Evolutionary conservation across 176 grass and related monocot species (phyloP), one percentile per base, ranked within the genome.

Genomic region (Chloris gayana): DNA sequence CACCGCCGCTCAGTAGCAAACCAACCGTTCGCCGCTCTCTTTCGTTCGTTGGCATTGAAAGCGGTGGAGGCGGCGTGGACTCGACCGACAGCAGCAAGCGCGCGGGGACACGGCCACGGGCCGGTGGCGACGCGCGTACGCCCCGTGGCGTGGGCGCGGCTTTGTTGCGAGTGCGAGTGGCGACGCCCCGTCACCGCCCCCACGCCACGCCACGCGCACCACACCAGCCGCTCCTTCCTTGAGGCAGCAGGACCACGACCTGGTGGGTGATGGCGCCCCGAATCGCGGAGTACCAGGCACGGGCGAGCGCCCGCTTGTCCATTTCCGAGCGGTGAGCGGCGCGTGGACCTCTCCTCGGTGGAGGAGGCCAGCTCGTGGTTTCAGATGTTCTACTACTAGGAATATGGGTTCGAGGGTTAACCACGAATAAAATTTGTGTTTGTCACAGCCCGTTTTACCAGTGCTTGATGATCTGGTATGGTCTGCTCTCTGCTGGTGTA

Each of bases 91-190:
- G 64, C 37, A 8, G 64, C 37, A 8, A 6, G 11, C 15, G 31
- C 17, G 22, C 30, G 41, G 75, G 60, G 14, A 33, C 41, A 84
- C 75, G 62, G 81, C 62, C 86, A 75, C 86, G 70, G 70, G 76
- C 41, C 41, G 41, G 82, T 51, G 10, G 59, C 76, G 67, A 34
- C 69, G 38, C 1, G 1, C 37, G 10, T 31, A 12, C 61, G 82
- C 32, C 53, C 53, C 67, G 78, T 68, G 75, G 59, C 14, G 44
- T 13, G 59, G 39, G 74, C 6, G 82, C n/a, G n/a, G n/a, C n/a
- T n/a, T 11, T 73, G 32, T 13, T 42, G 9, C 18, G 17, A 26
- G 15, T 14, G 73, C 44, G 75, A 26, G 32, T 29, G 82, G 44
- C 64, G 70, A 59, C 75, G 69, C 58, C 0, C 2, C 61, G 7